Conservation (phyloP, 2,329 filamentous ascomycete genomes). For the Ophiosphaerella herpotricha region DNA sequence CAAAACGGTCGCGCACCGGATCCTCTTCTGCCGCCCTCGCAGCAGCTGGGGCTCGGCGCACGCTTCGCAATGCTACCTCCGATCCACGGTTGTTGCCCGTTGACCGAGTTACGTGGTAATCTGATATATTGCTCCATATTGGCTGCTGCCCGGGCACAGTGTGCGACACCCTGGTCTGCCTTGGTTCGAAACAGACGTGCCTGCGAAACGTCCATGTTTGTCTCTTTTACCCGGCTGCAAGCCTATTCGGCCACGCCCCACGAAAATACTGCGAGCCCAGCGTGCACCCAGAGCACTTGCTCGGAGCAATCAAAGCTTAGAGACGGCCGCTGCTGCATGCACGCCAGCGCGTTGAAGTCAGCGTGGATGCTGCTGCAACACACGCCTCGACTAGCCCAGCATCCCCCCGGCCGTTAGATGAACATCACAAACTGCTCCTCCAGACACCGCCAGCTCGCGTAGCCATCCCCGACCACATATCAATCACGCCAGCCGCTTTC, state of each 20-base stretch:
- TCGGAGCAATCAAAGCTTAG: slow-evolving; percentile 19
- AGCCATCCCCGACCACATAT: slow-evolving; percentile 20
- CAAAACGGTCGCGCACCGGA: slow-evolving; percentile 19
- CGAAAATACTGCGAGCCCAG: slow-evolving; percentile 31
- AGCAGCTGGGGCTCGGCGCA: slow-evolving; percentile 10
- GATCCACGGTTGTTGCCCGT: slow-evolving; percentile 19
- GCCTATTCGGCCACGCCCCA: slow-evolving; percentile 37
- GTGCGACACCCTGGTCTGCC: slow-evolving; percentile 33
- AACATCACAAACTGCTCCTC: slow-evolving; percentile 20
- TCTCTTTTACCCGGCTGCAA: slow-evolving; percentile 40
- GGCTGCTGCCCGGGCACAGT: slow-evolving; percentile 31
- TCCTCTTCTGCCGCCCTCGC: slow-evolving; percentile 24
- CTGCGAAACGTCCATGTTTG: slow-evolving; percentile 42
- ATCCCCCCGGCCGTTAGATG: slow-evolving; percentile 18
- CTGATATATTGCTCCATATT: slow-evolving; percentile 42
- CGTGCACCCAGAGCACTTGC: slow-evolving; percentile 15
- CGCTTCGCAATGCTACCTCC: slow-evolving; percentile 27
- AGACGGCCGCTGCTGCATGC: slow-evolving; percentile 27
- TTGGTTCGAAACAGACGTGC: slow-evolving; percentile 38
- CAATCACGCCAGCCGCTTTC: slow-evolving; percentile 21
- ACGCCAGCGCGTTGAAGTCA: slow-evolving; percentile 20
- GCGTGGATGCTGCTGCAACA: slow-evolving; percentile 26
- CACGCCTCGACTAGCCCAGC: slow-evolving; percentile 29
- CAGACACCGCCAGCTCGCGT: slow-evolving; percentile 19
- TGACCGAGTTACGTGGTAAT: slow-evolving; percentile 38